Conservation (phyloP, 1,284 basidiomycete genomes). For the Entoloma clypeatum region DNA sequence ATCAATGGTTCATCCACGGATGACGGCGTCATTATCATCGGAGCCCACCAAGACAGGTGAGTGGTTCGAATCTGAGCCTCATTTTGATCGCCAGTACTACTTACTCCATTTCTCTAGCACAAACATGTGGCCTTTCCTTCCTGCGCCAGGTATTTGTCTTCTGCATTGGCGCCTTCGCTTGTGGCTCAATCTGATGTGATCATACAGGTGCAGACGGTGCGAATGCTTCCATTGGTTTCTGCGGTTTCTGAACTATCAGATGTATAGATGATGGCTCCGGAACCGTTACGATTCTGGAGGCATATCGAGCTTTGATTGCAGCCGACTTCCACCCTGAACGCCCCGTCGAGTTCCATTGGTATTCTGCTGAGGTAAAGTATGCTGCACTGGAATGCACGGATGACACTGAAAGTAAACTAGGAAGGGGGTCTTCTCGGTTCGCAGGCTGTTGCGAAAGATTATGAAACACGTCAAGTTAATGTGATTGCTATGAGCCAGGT, state of each 20-base stretch:
- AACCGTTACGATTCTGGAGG: slow-evolving; percentile 87
- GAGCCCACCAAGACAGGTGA: slow-evolving; percentile 89
- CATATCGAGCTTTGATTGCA: slow-evolving; percentile 80
- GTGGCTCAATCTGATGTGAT: slow-evolving; percentile 6
- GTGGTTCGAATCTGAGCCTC: slow-evolving; percentile 16
- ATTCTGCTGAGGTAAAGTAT: slow-evolving; percentile 74
- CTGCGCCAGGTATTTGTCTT: slow-evolving; percentile 69
- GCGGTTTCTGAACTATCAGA: slow-evolving; percentile 7
- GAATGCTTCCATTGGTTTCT: slow-evolving; percentile 12
- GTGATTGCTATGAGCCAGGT: slow-evolving; percentile 91
- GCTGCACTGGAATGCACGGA: slow-evolving; percentile 7
- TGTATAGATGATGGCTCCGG: slow-evolving; percentile 85
- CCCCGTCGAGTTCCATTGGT: slow-evolving; percentile 95
- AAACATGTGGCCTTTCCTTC: slow-evolving; percentile 84
- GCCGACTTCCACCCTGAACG: slow-evolving; percentile 74
- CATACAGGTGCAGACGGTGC: slow-evolving; percentile 75
- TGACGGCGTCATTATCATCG: slow-evolving; percentile 62
- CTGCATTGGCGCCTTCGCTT: slow-evolving; percentile 8
- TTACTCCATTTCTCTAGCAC: slow-evolving; percentile 44
- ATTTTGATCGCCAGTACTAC: slow-evolving; percentile 15
- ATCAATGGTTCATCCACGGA: slow-evolving; percentile 69
- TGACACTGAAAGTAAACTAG: slow-evolving; percentile 33
- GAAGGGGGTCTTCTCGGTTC: slow-evolving; percentile 95
- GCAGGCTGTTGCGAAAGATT: slow-evolving; percentile 84
- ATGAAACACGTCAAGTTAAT: slow-evolving; percentile 58